These are phyloP conservation scores for Suaeda aralocaspica DNA, from an alignment of 148 eudicot species.

Conservation along the genomic window DNA sequence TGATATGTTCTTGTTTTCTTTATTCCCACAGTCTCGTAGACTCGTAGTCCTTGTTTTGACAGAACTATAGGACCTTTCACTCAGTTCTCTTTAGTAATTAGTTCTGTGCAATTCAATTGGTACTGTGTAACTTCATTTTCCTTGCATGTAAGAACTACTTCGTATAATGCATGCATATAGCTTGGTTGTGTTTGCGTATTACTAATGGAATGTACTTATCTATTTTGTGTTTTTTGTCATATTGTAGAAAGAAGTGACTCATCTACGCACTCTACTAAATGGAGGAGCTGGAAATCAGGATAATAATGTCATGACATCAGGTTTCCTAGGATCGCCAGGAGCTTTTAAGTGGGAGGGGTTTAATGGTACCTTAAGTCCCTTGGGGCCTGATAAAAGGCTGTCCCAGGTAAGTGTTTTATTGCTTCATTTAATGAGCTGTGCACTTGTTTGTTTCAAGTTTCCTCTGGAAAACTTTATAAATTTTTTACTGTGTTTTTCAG, in stretches of 20 bases:
- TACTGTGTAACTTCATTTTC: neutral
- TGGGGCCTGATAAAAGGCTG: constrained; percentile 53
- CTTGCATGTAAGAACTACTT: neutral
- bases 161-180: neutral
- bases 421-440: neutral
- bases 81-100: no score
- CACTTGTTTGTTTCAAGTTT: constrained; percentile 9
- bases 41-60: neutral
- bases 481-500: constrained; percentile 33
- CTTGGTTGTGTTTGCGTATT: neutral
- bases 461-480: neutral
- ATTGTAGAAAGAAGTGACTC: constrained; percentile 86
- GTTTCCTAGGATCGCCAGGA: constrained; percentile 85
- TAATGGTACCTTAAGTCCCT: constrained; percentile 62
- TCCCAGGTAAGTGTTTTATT: constrained; percentile 55
- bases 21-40: no score
- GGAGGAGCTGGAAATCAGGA: constrained; percentile 70
- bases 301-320: constrained; percentile 41
- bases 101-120: neutral
- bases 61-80: neutral
- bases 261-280: constrained; percentile 52
- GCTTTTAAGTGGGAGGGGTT: constrained; percentile 88
- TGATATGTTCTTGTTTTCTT: no score
- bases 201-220: neutral
- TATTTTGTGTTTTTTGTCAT: constrained; percentile 10